Percentiles rank a stretch among this genome's conserved stretches.
Evolutionary conservation across 2,329 filamentous ascomycete genomes (phyloP).

Genomic region (Pezicula carpinea): DNA sequence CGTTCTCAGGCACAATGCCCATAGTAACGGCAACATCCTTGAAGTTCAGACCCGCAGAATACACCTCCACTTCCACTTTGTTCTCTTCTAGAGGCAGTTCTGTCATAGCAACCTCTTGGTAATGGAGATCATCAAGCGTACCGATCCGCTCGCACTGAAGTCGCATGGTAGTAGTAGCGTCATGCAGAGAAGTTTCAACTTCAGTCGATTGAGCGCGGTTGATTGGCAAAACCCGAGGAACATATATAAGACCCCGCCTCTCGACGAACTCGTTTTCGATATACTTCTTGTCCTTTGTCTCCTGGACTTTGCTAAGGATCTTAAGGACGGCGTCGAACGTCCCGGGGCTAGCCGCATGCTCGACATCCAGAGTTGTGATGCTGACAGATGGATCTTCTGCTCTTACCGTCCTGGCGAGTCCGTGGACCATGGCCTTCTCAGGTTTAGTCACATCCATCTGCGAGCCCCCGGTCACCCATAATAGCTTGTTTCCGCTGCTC

Average conservation of each 20-base stretch:
- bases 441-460: conserved; percentile 1
- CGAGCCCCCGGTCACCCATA: conserved; percentile 7
- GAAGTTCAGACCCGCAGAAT: not conserved
- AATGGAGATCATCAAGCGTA: not conserved
- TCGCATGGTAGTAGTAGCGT: not conserved
- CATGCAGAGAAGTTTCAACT: conserved; percentile 2
- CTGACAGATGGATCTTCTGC: conserved; percentile 1
- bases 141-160: conserved; percentile 2
- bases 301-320: not conserved
- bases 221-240: conserved; percentile 18
- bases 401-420: conserved; percentile 4
- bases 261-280: conserved; percentile 26
- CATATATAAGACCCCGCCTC: conserved; percentile 19
- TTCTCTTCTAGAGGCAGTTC: not conserved
- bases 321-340: not conserved
- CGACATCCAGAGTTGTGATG: conserved; percentile 7
- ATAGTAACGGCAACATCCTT: not conserved
- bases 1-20: not conserved
- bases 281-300: not conserved
- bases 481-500: not conserved
- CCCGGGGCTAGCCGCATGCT: not conserved
- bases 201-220: conserved; percentile 11
- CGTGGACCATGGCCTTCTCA: conserved; percentile 3
- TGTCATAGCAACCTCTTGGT: not conserved
- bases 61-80: not conserved